A percentile compares a stretch with the other conserved stretches of the same genome.
Conservation (phyloP, 1,284 basidiomycete genomes). For the Malassezia furfur region DNA sequence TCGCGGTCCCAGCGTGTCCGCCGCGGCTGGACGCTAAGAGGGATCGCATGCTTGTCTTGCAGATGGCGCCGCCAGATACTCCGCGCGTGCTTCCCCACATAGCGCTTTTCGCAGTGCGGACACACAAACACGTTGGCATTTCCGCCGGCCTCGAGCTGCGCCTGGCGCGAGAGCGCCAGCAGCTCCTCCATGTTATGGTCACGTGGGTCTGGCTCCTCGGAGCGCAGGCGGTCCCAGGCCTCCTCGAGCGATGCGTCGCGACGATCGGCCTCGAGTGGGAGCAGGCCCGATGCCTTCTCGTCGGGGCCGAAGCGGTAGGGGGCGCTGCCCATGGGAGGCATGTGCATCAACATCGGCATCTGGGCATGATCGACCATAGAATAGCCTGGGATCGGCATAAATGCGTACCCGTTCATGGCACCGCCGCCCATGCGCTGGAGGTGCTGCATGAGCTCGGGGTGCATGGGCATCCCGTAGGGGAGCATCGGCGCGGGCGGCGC, state of each 20-base stretch:
- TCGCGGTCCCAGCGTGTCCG: slow-evolving; percentile 55
- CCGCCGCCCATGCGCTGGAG: not conserved
- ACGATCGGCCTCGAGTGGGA: not conserved
- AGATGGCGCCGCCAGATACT: slow-evolving; percentile 55
- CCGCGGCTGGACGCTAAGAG: slow-evolving; percentile 52
- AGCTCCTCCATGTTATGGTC: slow-evolving; percentile 28
- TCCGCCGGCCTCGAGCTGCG: slow-evolving; percentile 25
- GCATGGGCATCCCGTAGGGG: slow-evolving; percentile 10
- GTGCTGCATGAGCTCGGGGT: slow-evolving; percentile 9
- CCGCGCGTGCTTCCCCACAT: slow-evolving; percentile 54
- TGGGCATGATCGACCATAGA: slow-evolving; percentile 10
- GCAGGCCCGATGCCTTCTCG: not conserved
- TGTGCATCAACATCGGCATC: slow-evolving; percentile 17
- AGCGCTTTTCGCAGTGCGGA: slow-evolving; percentile 51
- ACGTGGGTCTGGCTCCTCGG: not conserved
- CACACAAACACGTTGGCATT: slow-evolving; percentile 47
- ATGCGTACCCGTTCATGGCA: not conserved
- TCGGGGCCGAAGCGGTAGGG: not conserved
- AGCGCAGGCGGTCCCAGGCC: not conserved
- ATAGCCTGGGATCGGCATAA: slow-evolving; percentile 3
- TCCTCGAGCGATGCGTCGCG: not conserved
- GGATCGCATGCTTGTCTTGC: slow-evolving; percentile 55
- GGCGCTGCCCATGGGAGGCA: not conserved
- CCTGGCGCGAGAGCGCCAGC: slow-evolving; percentile 32
- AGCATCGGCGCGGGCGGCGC: not conserved